These are phyloP conservation scores for Knoxdaviesia proteae DNA, from an alignment of 2,329 filamentous ascomycete genomes.

Conservation along the genomic window DNA sequence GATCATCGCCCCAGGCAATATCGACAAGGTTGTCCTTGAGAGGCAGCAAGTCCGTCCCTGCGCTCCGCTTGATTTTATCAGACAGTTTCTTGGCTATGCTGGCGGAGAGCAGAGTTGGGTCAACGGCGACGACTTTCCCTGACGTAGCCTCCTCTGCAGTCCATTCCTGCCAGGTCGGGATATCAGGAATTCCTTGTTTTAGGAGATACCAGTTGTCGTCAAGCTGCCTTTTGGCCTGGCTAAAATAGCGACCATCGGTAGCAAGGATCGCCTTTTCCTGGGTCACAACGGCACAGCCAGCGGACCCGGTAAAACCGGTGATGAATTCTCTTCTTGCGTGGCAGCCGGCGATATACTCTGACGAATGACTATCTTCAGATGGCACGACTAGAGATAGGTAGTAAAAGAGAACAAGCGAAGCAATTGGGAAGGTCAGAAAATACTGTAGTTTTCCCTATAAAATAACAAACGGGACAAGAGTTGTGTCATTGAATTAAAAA, in stretches of 20 bases:
- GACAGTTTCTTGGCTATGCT: conserved; percentile 44
- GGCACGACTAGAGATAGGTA: conserved; percentile 49
- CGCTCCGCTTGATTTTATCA: conserved; percentile 73
- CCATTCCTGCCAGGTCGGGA: conserved; percentile 97
- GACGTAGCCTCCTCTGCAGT: conserved; percentile 65
- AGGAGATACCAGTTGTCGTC: conserved; percentile 80
- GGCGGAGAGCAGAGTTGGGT: conserved; percentile 67
- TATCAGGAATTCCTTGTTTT: conserved; percentile 83
- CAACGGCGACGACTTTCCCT: conserved; percentile 76
- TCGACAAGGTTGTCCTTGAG: conserved; percentile 77
- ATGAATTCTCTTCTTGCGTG: conserved; percentile 84
- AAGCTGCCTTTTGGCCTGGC: conserved; percentile 78
- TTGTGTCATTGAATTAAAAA: conserved; percentile 18
- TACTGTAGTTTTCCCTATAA: background rate
- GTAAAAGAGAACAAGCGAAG: conserved; percentile 15
- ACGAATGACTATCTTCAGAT: conserved; percentile 92
- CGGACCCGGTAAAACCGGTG: conserved; percentile 84
- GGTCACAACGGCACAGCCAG: conserved; percentile 78
- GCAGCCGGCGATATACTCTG: conserved; percentile 93
- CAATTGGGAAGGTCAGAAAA: background rate
- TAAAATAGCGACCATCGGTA: conserved; percentile 95
- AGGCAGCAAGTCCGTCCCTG: conserved; percentile 54
- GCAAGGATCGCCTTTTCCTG: conserved; percentile 71
- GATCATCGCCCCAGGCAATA: conserved; percentile 57
- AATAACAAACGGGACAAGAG: conserved; percentile 42